Base-by-base conservation (phyloP, 2,329 filamentous ascomycete genomes). In the Cordyceps militaris region DNA sequence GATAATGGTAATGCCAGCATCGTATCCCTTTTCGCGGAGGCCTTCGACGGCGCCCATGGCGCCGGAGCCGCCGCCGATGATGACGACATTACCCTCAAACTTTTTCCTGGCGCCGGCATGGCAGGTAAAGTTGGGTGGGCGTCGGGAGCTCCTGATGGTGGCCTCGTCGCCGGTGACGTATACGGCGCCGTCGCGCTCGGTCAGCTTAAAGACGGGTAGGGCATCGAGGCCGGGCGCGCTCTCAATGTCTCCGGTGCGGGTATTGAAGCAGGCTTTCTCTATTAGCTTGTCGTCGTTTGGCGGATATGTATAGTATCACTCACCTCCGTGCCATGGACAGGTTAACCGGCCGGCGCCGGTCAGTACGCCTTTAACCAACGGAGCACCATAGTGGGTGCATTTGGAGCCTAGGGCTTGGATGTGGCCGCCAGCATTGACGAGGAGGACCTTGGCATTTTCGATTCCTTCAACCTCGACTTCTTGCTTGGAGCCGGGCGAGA, bases 321-420 rank as follows among this genome's bases (percentile, higher is more conserved):
- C 70, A 94, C 90, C 91, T 76, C 93, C 93, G 70, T 97, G 93
- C 94, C 94, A 97, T 3, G 93, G 91, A 71, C 94, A 99, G 7
- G 90, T 96, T 61, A 99, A 73, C 52, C 91, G 82, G 5, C 94
- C 94, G 64, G 88, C 86, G 3, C 84, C 83, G 8, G 89, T 89
- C 62, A 99, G 74, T 8, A 97, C 86, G 56, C 94, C 94, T 64
- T 93, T 91, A 55, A 85, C 84, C 63, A 99, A 75, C 14, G 94
- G 94, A 42, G 93, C 94, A 34, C 94, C 93, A 70, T 96, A 97
- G 74, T 97, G 93, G 10, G 85, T 88, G 71, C 94, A 99, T 64
- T 87, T 94, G 40, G 90, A 77, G 36, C 89, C 91, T 36, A 95
- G 72, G 30, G 92, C 94, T 69, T 92, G 86, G 16, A 93, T 76